Base-by-base conservation (phyloP, 495 filamentous ascomycete species). In the Podospora pseudoanserina region DNA sequence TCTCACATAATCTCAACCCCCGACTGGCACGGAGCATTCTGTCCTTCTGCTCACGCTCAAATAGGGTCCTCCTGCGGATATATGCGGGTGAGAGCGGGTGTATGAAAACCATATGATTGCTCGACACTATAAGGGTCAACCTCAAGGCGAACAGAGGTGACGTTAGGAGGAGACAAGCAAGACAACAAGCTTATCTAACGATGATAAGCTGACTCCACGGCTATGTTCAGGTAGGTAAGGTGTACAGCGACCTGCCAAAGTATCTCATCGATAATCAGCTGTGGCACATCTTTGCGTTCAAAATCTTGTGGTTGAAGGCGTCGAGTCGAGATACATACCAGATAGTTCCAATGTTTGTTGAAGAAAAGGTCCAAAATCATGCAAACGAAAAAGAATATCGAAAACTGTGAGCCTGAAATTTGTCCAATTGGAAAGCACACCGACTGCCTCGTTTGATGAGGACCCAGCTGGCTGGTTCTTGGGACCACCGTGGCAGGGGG, bases 401-500 rank as follows among this genome's bases (percentile, higher is more conserved):
- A 49, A 49, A 16, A 49, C 4, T 32, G 30, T 0, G 30, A 32
- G 30, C 30, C 30, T 49, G 15, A 49, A 49, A 16, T 49, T 11
- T 49, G 9, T 16, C 39, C 39, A 49, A 18, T 49, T 49, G 39
- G 9, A 49, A 49, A 49, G 7, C 39, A 49, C 13, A 11, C 39
- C 39, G 39, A 49, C 13, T 13, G 1, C 2, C 39, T 49, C 13
- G 39, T 49, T 49, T 49, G 39, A 58, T 58, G 55, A 58, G 55
- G 55, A 58, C 55, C 55, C 55, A 58, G 55, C 55, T 20, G 55
- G 23, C n/a, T 58, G 55, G 55, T 18, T 58, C 55, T 58, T 58
- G 55, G 55, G 55, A 58, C 5, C 4, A 26, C 13, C 55, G 18
- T n/a, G n/a, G 23, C 55, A 58, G 55, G 55, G 55, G 55, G 55